Conservation (phyloP, 805 yeast genomes). For the Blastobotrys attinorum region DNA sequence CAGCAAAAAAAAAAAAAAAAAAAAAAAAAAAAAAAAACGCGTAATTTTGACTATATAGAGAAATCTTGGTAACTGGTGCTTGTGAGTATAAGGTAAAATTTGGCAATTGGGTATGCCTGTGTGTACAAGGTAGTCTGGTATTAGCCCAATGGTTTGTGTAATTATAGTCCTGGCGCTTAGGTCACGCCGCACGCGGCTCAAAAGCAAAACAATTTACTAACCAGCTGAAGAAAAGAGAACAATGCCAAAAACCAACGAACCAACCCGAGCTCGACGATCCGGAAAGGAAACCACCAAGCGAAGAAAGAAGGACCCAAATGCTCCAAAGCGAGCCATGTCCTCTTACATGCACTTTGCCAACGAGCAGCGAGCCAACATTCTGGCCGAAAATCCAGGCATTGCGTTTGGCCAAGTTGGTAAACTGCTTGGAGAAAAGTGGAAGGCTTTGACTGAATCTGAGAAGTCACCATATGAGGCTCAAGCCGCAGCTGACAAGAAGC, state of each 20-base stretch:
- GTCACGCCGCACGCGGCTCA: too few relatives aligned
- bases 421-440: slow-evolving; percentile 94
- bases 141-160: too few relatives aligned
- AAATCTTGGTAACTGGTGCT: too few relatives aligned
- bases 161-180: too few relatives aligned
- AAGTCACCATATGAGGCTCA: slow-evolving; percentile 86
- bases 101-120: too few relatives aligned
- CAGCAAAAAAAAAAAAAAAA: too few relatives aligned
- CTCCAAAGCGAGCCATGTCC: slow-evolving; percentile 97
- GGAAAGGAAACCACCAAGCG: slow-evolving; percentile 15
- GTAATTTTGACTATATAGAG: too few relatives aligned
- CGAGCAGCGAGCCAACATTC: slow-evolving; percentile 91
- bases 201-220: too few relatives aligned
- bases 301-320: slow-evolving; percentile 52
- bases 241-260: slow-evolving; percentile 21
- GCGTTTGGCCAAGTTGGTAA: slow-evolving; percentile 91
- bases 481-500: slow-evolving; percentile 94
- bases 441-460: slow-evolving; percentile 73
- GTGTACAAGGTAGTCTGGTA: too few relatives aligned
- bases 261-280: slow-evolving; percentile 15
- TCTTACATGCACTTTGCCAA: slow-evolving; percentile 99
- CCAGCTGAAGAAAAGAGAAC: neutral
- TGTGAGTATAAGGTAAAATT: too few relatives aligned
- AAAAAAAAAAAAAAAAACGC: too few relatives aligned
- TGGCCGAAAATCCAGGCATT: slow-evolving; percentile 95